phyloP scores from a whole-genome alignment of 192 early-diverging fungal species.

The Podila verticillata region DNA sequence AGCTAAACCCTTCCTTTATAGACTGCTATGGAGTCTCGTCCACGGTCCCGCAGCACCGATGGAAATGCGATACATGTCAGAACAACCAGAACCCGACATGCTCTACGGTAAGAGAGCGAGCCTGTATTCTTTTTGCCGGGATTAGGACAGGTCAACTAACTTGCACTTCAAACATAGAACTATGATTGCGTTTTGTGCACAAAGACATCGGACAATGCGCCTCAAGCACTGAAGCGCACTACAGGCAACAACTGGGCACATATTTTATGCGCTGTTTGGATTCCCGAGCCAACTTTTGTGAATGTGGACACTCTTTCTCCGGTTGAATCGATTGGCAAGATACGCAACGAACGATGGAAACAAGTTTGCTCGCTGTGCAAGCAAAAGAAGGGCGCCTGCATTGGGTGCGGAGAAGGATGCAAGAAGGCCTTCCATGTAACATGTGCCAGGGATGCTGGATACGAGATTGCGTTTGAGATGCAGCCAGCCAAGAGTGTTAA shows the following conservation, averaged over 20 bases:
- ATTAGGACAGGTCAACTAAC: background rate
- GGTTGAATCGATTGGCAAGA: conserved; percentile 58
- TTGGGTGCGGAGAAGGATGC: conserved; percentile 56
- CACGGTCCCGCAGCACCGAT: conserved; percentile 15
- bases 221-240: conserved; percentile 71
- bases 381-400: conserved; percentile 49
- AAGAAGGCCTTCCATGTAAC: conserved; percentile 57
- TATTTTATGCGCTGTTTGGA: conserved; percentile 70
- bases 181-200: conserved; percentile 75
- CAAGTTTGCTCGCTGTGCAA: conserved; percentile 51
- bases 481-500: conserved; percentile 40
- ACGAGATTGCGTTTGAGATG: conserved; percentile 57
- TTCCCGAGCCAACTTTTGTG: conserved; percentile 64
- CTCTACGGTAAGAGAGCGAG: conserved; percentile 59
- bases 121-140: background rate
- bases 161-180: conserved; percentile 35
- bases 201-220: conserved; percentile 34
- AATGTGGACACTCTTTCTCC: conserved; percentile 48
- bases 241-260: conserved; percentile 84
- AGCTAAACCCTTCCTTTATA: conserved; percentile 5
- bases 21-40: conserved; percentile 59
- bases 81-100: conserved; percentile 69
- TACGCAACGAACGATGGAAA: conserved; percentile 53
- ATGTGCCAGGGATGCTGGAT: conserved; percentile 56
- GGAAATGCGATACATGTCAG: conserved; percentile 66